Percentiles rank a stretch among this genome's conserved stretches.
phyloP scores from a whole-genome alignment of 306 rosid species.

The Gleditsia sinensis region DNA sequence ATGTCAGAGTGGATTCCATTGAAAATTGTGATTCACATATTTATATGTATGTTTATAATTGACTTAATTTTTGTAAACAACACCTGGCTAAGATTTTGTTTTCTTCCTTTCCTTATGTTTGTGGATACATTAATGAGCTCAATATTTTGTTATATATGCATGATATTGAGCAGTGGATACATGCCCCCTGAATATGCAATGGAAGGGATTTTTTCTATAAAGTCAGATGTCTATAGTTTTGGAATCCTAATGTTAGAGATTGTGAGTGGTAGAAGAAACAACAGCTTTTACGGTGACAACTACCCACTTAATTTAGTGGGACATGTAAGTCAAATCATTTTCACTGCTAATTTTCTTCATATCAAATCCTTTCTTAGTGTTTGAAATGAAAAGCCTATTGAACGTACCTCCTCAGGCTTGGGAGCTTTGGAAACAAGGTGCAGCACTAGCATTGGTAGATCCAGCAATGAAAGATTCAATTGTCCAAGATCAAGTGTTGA shows the following conservation, averaged over 20 bases:
- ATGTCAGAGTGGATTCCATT: too few species aligned
- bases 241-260: constrained; percentile 22
- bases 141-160: too few species aligned
- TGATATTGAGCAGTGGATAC: neutral
- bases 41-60: too few species aligned
- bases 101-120: neutral
- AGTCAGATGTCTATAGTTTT: constrained; percentile 9
- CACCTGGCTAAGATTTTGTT: too few species aligned
- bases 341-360: neutral
- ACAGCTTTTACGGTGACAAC: neutral
- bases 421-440: neutral
- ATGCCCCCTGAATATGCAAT: constrained; percentile 1
- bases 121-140: neutral
- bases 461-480: neutral
- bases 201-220: neutral
- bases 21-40: too few species aligned
- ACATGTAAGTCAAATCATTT: constrained; percentile 13
- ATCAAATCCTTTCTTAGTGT: neutral
- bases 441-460: neutral
- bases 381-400: too few species aligned
- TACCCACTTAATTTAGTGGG: neutral
- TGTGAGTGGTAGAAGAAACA: constrained; percentile 16
- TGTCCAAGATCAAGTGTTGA: neutral
- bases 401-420: neutral
- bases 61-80: too few species aligned